These are phyloP conservation scores for Diutina pseudorugosa DNA, from an alignment of 1,139 yeast genomes.

Conservation along the genomic window DNA sequence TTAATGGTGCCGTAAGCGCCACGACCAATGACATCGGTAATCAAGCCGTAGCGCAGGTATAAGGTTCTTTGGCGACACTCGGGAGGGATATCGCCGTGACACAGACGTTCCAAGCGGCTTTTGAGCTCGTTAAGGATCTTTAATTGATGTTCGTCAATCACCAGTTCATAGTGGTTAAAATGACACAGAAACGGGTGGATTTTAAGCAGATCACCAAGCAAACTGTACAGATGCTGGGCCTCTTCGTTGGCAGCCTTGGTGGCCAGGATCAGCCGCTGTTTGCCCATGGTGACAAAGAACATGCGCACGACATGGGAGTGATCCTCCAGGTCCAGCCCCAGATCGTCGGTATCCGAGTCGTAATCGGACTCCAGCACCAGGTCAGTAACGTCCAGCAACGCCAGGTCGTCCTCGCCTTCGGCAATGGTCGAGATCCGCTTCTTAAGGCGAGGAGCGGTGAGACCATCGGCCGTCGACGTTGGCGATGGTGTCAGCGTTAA, in stretches of 20 bases:
- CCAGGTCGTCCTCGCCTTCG: neutral
- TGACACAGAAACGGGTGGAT: constrained; percentile 16
- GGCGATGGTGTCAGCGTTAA: neutral
- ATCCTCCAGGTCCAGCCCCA: constrained; percentile 10
- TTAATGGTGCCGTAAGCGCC: constrained; percentile 85
- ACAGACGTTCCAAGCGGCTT: constrained; percentile 12
- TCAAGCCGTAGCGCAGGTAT: constrained; percentile 59
- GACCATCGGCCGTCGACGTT: neutral
- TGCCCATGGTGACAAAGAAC: neutral
- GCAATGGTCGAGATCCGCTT: neutral
- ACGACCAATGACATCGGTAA: constrained; percentile 71
- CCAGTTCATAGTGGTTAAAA: constrained; percentile 25
- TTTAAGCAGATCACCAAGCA: constrained; percentile 15
- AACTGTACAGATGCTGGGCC: constrained; percentile 20
- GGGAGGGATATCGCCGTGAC: constrained; percentile 4
- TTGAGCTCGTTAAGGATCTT: constrained; percentile 29
- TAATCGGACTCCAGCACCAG: neutral
- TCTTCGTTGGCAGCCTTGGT: constrained; percentile 21
- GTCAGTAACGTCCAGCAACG: neutral
- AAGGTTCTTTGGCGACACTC: constrained; percentile 17
- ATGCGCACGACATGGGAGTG: constrained; percentile 19
- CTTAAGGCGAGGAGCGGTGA: neutral
- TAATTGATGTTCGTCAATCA: constrained; percentile 45
- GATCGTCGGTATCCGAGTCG: constrained; percentile 3
- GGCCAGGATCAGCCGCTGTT: constrained; percentile 7